Conservation (phyloP, 2,329 filamentous ascomycete species). For the Lachnellula hyalina region DNA sequence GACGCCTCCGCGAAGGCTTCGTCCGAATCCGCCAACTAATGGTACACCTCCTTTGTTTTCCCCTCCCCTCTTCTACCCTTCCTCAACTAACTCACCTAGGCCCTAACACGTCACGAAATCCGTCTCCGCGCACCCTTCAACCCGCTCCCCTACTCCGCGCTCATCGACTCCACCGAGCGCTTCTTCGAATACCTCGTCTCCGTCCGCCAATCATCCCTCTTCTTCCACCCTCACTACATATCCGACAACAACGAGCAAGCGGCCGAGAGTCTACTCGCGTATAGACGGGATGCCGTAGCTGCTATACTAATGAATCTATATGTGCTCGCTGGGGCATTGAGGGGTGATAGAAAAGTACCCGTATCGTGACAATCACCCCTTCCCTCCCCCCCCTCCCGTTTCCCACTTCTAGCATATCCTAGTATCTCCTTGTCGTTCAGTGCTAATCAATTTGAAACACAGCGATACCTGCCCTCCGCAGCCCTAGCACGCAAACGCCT, state of each 20-base stretch:
- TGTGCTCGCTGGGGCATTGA: constrained; percentile 50
- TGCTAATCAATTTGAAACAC: constrained; percentile 1
- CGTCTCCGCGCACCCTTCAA: constrained; percentile 53
- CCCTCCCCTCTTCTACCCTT: not conserved
- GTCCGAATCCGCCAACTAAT: constrained; percentile 52
- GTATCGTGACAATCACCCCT: constrained; percentile 8
- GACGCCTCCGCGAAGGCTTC: constrained; percentile 54
- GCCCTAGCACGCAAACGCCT: constrained; percentile 48
- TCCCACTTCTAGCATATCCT: not conserved
- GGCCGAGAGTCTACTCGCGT: constrained; percentile 43
- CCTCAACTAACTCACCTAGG: constrained; percentile 22
- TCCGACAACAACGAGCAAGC: constrained; percentile 46
- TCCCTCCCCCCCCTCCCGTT: not conserved
- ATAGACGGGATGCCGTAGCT: constrained; percentile 52
- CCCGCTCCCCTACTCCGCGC: constrained; percentile 49
- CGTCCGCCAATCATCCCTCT: constrained; percentile 52
- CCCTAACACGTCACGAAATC: constrained; percentile 54
- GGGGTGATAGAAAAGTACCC: constrained; percentile 45
- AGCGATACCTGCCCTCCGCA: constrained; percentile 51
- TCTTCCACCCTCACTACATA: constrained; percentile 50
- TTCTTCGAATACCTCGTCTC: constrained; percentile 56
- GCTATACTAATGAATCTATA: constrained; percentile 54
- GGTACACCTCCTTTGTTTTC: constrained; percentile 7
- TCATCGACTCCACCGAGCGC: constrained; percentile 50
- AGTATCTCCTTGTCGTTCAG: not conserved